Evolutionary conservation across 2,329 filamentous ascomycete species (phyloP), one percentile per base, ranked within the genome.

Genomic region (Nemania serpens): DNA sequence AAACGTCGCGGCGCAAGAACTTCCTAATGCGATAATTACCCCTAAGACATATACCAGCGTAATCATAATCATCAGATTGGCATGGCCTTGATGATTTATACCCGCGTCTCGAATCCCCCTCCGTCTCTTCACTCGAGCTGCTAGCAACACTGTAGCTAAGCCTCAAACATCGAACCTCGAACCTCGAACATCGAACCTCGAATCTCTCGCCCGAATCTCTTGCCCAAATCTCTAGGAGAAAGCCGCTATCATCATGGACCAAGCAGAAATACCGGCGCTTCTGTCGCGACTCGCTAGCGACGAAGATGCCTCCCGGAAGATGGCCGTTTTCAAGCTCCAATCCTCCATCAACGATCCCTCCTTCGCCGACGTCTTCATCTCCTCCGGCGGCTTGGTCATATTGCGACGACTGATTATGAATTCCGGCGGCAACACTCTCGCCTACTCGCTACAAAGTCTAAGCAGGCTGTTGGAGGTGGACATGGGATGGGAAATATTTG

Each of bases 301-400:
- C 69, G 86, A 97, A 78, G 95, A 99, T 82, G 93, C 91, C 58
- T 89, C 91, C 69, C 91, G 93, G 73, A 99, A 99, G 78, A 97
- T 98, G 91, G 95, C 95, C 62, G 95, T 96, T 63, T 99, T 99
- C 85, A 97, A 97, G 80, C 87, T 99, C 67, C 95, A 99, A 78
- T 89, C 86, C 66, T 93, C 91, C 64, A 97, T 99, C 77, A 94
- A 93, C 74, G 95, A 99, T 77, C 94, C 94, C 25, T 90, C 93
- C 52, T 98, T 98, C 75, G 95, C 95, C 71, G 95, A 98, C 75
- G 88, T 96, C 69, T 99, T 99, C 79, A 96, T 98, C 64, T 88
- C 90, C 53, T 91, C 93, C 51, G 93, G 93, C 59, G 95, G 95
- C 3, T 82, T 98, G 66, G 83, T 88, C 67, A 88, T 94, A 68